Percentiles rank a stretch among this genome's conserved stretches.
Evolutionary conservation across 805 yeast species (phyloP).

Genomic region (Zygoascus flipseniorum): DNA sequence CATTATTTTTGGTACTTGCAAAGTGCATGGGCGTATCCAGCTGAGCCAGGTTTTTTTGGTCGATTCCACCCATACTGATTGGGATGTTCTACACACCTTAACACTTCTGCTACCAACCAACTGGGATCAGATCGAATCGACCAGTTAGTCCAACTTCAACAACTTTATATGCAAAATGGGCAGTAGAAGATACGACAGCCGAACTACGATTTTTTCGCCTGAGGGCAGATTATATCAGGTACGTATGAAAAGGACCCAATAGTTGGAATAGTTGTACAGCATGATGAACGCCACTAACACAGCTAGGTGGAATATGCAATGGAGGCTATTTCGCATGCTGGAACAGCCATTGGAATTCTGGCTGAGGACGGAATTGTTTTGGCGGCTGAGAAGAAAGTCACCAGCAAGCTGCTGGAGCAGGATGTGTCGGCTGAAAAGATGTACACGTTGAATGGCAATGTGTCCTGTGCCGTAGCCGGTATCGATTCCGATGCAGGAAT

Average conservation of each 20-base stretch:
- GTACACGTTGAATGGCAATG: slow-evolving; percentile 69
- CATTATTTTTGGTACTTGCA: too few species aligned
- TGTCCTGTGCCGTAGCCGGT: slow-evolving; percentile 91
- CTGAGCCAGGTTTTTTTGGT: too few species aligned
- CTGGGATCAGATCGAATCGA: too few species aligned
- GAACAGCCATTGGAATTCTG: slow-evolving; percentile 72
- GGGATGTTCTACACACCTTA: too few species aligned
- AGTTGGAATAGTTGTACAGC: not conserved
- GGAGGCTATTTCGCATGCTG: slow-evolving; percentile 81
- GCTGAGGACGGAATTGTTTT: slow-evolving; percentile 83
- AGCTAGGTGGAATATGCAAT: slow-evolving; percentile 81
- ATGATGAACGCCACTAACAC: not conserved
- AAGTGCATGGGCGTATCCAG: too few species aligned
- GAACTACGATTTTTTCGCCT: slow-evolving; percentile 98
- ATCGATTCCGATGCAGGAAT: slow-evolving; percentile 96
- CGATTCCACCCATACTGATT: too few species aligned
- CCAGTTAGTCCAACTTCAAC: too few species aligned
- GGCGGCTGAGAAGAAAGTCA: slow-evolving; percentile 94
- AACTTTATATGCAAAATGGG: slow-evolving; percentile 5
- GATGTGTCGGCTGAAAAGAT: slow-evolving; percentile 90
- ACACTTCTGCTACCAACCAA: too few species aligned
- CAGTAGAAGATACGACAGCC: slow-evolving; percentile 90
- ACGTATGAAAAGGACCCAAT: slow-evolving; percentile 13
- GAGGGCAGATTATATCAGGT: slow-evolving; percentile 96
- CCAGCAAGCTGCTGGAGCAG: slow-evolving; percentile 86